Evolutionary conservation across 78 protist genomes (phyloP), one percentile per base, ranked within the genome.

Genomic region (Dictyostelium brefeldianum): DNA sequence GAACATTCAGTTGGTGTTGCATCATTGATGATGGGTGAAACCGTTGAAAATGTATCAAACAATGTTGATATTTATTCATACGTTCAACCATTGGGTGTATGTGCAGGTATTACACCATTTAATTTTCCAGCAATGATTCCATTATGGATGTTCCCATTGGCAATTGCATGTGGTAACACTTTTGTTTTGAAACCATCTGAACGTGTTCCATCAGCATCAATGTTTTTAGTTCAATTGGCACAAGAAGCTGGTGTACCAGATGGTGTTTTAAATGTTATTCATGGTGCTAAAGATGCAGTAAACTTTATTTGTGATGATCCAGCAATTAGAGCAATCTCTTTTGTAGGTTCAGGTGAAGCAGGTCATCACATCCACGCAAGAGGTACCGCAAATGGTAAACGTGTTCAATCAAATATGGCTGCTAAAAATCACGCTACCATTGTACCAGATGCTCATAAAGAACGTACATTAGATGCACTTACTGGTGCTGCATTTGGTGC

Each of bases 341-440:
- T 99, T 27, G 99, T 99, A n/a, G 99, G 99, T 57, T 27, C 84
- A 3, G 91, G 59, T 67, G 80, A 74, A 36, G 96, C 94, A n/a
- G 97, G 98, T 25, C 92, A 29, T 27, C 85, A 97, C 97, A 95
- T 98, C 80, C 95, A 92, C 92, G 95, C 65, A 29, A 91, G 97
- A 17, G 99, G 98, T 59, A 87, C 98, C 15, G 79, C 75, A 62
- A 97, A 95, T 89, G 99, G 99, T 65, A 98, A 98, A 97, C 96
- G 99, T 56, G 99, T 98, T 2, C 96, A 98, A 87, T 57, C 98
- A 83, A 98, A 98, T 96, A 84, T 96, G 95, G 99, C 98, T 10
- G 99, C 99, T 47, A 98, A 99, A 98, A 99, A 99, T 96, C 99
- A 99, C 96, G 99, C 96, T 18, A 96, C 96, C 81, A 93, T 99